Conservation (phyloP, 192 early-diverging fungal species). For the Mortierella hygrophila region DNA sequence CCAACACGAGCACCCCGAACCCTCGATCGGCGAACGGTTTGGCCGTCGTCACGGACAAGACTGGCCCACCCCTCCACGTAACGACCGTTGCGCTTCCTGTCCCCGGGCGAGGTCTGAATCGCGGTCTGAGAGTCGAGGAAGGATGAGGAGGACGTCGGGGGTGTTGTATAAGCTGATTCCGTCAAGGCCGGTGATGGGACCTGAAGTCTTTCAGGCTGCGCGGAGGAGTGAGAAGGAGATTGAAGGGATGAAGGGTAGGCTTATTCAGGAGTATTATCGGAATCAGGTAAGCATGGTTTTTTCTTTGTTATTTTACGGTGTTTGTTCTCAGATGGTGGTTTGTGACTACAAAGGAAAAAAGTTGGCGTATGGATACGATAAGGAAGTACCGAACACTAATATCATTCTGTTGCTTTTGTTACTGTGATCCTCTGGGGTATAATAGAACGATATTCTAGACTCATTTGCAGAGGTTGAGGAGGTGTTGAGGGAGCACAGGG, state of each 20-base stretch:
- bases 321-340: not conserved
- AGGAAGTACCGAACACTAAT: not conserved
- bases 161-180: slow-evolving; percentile 29
- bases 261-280: slow-evolving; percentile 39
- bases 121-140: slow-evolving; percentile 25
- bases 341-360: not conserved
- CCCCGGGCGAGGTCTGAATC: slow-evolving; percentile 12
- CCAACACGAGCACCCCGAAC: slow-evolving; percentile 22
- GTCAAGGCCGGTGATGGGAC: slow-evolving; percentile 15
- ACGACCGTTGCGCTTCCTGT: slow-evolving; percentile 7
- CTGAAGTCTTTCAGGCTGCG: slow-evolving; percentile 25
- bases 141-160: slow-evolving; percentile 13
- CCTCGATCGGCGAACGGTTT: slow-evolving; percentile 38
- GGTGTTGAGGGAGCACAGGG: slow-evolving; percentile 32
- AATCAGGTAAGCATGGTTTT: slow-evolving; percentile 11
- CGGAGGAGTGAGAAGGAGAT: slow-evolving; percentile 35
- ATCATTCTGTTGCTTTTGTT: not conserved
- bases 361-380: not conserved
- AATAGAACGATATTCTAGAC: slow-evolving; percentile 34
- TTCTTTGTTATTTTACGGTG: not conserved
- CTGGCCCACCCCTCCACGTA: slow-evolving; percentile 16
- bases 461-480: slow-evolving; percentile 48
- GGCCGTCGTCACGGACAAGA: slow-evolving; percentile 50
- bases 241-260: not conserved
- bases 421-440: not conserved